These are phyloP conservation scores for Nigrospora sphaerica DNA, from an alignment of 2,329 filamentous ascomycete species.

Conservation along the genomic window DNA sequence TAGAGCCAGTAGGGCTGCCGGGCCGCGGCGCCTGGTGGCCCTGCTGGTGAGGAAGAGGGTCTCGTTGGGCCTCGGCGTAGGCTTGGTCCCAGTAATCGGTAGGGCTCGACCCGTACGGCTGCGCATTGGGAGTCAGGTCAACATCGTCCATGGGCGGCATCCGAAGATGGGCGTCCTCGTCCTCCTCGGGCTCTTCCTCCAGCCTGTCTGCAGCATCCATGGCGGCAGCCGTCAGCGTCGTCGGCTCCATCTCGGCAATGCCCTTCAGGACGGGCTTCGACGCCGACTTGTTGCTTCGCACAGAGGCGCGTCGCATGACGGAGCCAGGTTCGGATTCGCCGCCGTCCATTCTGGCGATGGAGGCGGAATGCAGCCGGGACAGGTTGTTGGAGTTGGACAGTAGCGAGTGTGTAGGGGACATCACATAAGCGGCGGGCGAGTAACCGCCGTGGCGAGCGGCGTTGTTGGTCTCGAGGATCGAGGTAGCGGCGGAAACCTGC, in stretches of 20 bases:
- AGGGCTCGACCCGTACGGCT: slow-evolving; percentile 13
- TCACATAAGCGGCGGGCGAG: slow-evolving; percentile 60
- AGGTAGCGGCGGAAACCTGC: slow-evolving; percentile 42
- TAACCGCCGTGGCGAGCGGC: slow-evolving; percentile 63
- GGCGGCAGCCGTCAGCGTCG: slow-evolving; percentile 40
- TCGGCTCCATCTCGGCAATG: slow-evolving; percentile 50
- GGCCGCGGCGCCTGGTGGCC: slow-evolving; percentile 19
- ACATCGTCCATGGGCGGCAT: slow-evolving; percentile 15
- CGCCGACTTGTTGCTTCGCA: slow-evolving; percentile 39
- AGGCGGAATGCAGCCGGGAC: slow-evolving; percentile 44
- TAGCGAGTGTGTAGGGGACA: slow-evolving; percentile 59
- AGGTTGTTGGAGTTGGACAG: slow-evolving; percentile 31
- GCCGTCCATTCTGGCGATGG: slow-evolving; percentile 39
- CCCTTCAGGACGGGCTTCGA: slow-evolving; percentile 45
- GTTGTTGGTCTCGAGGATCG: slow-evolving; percentile 64
- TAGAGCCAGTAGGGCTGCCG: slow-evolving; percentile 45
- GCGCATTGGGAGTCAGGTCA: slow-evolving; percentile 19
- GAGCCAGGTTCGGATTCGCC: slow-evolving; percentile 18
- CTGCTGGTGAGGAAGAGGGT: slow-evolving; percentile 17
- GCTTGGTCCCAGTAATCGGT: slow-evolving; percentile 22
- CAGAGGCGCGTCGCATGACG: slow-evolving; percentile 34
- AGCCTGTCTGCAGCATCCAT: slow-evolving; percentile 47
- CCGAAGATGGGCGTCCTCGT: slow-evolving; percentile 19
- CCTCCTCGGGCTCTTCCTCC: slow-evolving; percentile 24
- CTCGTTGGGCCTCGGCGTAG: slow-evolving; percentile 10